Percentiles rank a stretch among this genome's conserved stretches.
Evolutionary conservation across 257 asterid species (phyloP).

Genomic region (Rhazya stricta): DNA sequence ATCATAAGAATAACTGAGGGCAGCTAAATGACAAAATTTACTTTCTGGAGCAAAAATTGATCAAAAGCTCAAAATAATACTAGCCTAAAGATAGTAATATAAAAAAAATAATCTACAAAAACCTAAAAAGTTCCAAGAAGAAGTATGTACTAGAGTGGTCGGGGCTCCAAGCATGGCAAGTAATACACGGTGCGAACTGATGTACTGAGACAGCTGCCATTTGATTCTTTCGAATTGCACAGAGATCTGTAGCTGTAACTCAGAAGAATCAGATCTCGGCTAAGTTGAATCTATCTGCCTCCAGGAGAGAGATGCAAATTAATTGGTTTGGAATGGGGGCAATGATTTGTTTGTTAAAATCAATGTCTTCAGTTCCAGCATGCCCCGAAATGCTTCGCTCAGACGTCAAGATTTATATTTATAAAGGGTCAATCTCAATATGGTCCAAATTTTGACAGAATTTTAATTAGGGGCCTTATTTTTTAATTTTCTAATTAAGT

Average conservation of each 20-base stretch:
- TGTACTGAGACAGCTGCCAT: slow-evolving; percentile 90
- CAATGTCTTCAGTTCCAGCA: background rate
- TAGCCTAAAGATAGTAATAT: background rate
- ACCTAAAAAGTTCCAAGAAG: background rate
- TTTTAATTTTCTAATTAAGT: too few relatives aligned
- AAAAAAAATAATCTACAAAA: background rate
- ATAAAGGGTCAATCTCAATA: too few relatives aligned
- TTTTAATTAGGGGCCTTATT: too few relatives aligned
- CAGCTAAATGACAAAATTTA: background rate
- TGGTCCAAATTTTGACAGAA: too few relatives aligned
- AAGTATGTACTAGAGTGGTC: slow-evolving; percentile 65
- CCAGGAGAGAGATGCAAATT: background rate
- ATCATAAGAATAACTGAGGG: background rate
- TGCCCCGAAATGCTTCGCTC: slow-evolving; percentile 13
- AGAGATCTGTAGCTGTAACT: background rate
- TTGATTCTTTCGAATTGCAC: background rate
- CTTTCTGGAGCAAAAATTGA: background rate
- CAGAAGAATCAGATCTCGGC: slow-evolving; percentile 1
- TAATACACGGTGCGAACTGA: slow-evolving; percentile 79
- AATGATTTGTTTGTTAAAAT: slow-evolving; percentile 7
- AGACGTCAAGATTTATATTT: slow-evolving; percentile 1
- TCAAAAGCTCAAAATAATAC: background rate
- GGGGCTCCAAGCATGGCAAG: slow-evolving; percentile 96
- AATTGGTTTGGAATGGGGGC: background rate
- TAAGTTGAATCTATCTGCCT: background rate